Conservation (phyloP, 2,329 filamentous ascomycete genomes). For the Tolypocladium amazonense region DNA sequence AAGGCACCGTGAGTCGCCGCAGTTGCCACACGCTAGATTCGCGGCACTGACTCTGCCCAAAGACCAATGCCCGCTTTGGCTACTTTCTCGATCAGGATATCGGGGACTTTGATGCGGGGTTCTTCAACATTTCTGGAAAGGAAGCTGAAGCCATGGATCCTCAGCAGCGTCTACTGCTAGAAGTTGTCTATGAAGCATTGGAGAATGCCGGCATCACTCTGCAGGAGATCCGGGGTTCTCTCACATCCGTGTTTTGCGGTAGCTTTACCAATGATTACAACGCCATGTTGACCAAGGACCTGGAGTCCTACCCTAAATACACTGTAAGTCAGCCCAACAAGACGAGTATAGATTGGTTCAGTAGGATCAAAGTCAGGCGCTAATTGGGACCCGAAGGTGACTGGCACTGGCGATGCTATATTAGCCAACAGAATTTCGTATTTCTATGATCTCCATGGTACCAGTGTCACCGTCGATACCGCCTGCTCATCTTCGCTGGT, state of each 20-base stretch:
- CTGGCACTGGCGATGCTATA: conserved; percentile 16
- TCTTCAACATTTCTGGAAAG: conserved; percentile 10
- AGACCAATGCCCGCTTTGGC: conserved; percentile 8
- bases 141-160: conserved; percentile 15
- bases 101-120: conserved; percentile 7
- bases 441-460: conserved; percentile 23
- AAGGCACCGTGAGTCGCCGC: conserved; percentile 8
- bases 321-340: conserved; percentile 3
- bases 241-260: conserved; percentile 19
- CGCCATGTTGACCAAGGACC: conserved; percentile 12
- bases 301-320: conserved; percentile 6
- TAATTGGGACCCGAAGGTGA: conserved; percentile 6
- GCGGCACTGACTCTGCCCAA: neutral
- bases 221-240: conserved; percentile 8
- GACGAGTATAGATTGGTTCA: neutral
- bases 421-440: conserved; percentile 23
- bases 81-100: conserved; percentile 18
- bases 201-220: conserved; percentile 21
- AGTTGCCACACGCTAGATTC: neutral
- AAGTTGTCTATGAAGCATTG: conserved; percentile 16
- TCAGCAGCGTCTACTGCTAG: conserved; percentile 12
- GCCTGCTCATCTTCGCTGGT: conserved; percentile 25
- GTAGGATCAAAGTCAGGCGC: neutral
- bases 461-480: conserved; percentile 26
- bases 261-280: conserved; percentile 17